phyloP scores from a whole-genome alignment of 495 filamentous ascomycete species.

The Penicillium nucicola region DNA sequence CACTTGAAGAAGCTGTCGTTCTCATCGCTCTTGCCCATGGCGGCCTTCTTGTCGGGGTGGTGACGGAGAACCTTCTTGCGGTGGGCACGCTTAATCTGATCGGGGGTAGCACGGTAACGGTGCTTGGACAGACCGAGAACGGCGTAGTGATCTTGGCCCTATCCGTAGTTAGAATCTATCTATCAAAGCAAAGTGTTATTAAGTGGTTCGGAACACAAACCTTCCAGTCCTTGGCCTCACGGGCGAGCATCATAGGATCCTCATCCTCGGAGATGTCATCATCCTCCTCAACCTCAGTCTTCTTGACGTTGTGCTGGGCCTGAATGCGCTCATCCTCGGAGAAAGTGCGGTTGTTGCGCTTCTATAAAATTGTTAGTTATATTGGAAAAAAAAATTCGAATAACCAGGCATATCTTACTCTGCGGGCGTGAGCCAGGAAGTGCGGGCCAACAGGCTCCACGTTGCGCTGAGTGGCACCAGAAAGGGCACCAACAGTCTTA shows the following conservation, averaged over 20 bases:
- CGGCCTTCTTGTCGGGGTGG: constrained; percentile 98
- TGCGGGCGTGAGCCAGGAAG: constrained; percentile 94
- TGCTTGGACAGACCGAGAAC: constrained; percentile 91
- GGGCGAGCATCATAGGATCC: constrained; percentile 81
- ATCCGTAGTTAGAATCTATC: constrained; percentile 17
- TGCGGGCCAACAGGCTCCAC: constrained; percentile 95
- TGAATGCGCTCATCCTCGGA: constrained; percentile 98
- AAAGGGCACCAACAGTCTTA: constrained; percentile 69
- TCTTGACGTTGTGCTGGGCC: constrained; percentile 90
- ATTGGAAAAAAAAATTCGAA: neutral
- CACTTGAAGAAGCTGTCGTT: constrained; percentile 99
- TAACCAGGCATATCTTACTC: constrained; percentile 49
- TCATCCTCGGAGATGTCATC: constrained; percentile 91
- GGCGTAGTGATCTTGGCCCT: constrained; percentile 97
- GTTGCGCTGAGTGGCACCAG: constrained; percentile 70
- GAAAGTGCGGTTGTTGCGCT: constrained; percentile 94
- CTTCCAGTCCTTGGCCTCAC: constrained; percentile 99
- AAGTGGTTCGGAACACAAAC: constrained; percentile 40
- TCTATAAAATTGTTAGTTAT: constrained; percentile 43
- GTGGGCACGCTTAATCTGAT: constrained; percentile 97
- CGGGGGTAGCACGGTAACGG: constrained; percentile 86
- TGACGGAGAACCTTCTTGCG: constrained; percentile 99
- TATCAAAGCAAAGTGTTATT: neutral
- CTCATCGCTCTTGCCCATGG: constrained; percentile 72
- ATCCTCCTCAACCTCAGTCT: constrained; percentile 86